A percentile compares a stretch with the other conserved stretches of the same genome.
Evolutionary conservation across 2,329 filamentous ascomycete genomes (phyloP).

Genomic region (Colletotrichum musicola): DNA sequence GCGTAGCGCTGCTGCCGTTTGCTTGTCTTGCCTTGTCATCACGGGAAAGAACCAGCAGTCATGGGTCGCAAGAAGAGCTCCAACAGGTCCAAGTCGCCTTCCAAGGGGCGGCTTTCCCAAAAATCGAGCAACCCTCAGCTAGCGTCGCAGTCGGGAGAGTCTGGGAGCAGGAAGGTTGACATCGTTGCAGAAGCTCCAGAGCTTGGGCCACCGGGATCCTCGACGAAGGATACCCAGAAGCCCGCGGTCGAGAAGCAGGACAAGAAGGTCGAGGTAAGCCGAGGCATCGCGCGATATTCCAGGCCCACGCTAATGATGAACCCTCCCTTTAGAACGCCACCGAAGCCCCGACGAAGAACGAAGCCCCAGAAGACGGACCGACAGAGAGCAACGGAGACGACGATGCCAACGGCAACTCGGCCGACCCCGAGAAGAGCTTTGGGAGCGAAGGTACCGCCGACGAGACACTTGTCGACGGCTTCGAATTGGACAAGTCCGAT

Average conservation of each 20-base stretch:
- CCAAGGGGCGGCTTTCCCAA: constrained; percentile 20
- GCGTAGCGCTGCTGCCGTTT: background rate
- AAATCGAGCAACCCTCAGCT: constrained; percentile 36
- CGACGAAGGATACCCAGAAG: background rate
- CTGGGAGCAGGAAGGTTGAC: constrained; percentile 33
- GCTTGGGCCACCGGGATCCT: constrained; percentile 29
- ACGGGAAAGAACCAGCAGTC: background rate
- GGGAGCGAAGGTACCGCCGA: constrained; percentile 37
- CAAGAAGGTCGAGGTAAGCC: constrained; percentile 27
- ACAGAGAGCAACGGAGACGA: constrained; percentile 21
- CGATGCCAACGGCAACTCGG: constrained; percentile 19
- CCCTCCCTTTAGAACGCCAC: constrained; percentile 17
- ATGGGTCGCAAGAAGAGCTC: constrained; percentile 39
- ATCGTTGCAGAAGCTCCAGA: constrained; percentile 38
- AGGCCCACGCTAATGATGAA: background rate
- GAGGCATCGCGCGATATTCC: background rate
- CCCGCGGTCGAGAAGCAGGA: constrained; percentile 31
- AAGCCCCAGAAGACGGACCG: constrained; percentile 7
- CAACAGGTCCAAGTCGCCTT: constrained; percentile 26
- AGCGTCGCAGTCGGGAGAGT: constrained; percentile 22
- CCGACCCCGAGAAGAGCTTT: constrained; percentile 26
- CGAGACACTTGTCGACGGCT: constrained; percentile 36
- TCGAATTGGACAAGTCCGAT: constrained; percentile 22
- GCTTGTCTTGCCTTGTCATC: constrained; percentile 9
- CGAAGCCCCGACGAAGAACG: constrained; percentile 27